Evolutionary conservation across 1,284 basidiomycete genomes (phyloP).

Genomic region (Taiwanofungus camphoratus): DNA sequence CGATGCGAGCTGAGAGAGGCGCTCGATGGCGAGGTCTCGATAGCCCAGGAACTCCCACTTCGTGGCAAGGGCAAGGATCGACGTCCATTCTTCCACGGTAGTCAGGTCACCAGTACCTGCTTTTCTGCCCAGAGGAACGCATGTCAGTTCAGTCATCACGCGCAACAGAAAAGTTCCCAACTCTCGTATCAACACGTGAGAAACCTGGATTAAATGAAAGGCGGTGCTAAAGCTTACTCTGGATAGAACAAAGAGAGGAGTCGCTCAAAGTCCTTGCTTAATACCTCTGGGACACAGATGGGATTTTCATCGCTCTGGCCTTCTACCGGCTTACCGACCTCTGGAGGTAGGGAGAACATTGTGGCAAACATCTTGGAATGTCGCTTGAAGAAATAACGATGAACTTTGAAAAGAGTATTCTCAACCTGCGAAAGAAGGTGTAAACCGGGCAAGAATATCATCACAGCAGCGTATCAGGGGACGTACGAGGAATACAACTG

Average conservation of each 20-base stretch:
- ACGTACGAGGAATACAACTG: slow-evolving; percentile 18
- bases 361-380: slow-evolving; percentile 20
- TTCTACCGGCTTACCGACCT: slow-evolving; percentile 14
- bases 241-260: slow-evolving; percentile 31
- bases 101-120: slow-evolving; percentile 14
- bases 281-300: slow-evolving; percentile 25
- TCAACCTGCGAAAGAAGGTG: slow-evolving; percentile 17
- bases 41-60: slow-evolving; percentile 20
- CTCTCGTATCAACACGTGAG: too few species aligned
- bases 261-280: slow-evolving; percentile 26
- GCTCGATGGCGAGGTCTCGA: slow-evolving; percentile 21
- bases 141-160: not conserved
- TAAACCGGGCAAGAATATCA: not conserved
- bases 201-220: too few species aligned
- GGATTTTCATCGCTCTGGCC: slow-evolving; percentile 29
- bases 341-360: slow-evolving; percentile 19
- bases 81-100: slow-evolving; percentile 25
- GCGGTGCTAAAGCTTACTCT: slow-evolving; percentile 23
- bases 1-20: slow-evolving; percentile 16
- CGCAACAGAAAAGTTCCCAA: not conserved
- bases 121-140: slow-evolving; percentile 10
- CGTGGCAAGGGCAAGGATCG: slow-evolving; percentile 23
- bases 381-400: slow-evolving; percentile 20
- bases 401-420: slow-evolving; percentile 22
- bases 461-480: not conserved